Conservation (phyloP, 495 filamentous ascomycete genomes). For the Trypethelium eluteriae region DNA sequence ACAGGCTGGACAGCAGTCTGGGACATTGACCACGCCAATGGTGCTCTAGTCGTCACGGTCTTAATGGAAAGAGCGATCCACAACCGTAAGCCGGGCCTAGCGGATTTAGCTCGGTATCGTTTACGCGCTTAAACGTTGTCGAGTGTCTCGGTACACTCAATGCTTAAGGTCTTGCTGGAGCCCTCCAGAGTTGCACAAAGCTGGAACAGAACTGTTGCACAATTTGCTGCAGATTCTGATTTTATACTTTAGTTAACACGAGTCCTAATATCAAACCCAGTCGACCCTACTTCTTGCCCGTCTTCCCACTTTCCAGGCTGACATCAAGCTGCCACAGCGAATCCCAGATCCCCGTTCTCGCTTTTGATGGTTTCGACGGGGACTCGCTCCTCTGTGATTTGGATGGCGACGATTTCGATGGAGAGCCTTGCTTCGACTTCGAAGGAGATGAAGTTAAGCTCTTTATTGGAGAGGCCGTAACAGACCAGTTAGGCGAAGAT, state of each 20-base stretch:
- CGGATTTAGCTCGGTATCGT: too few relatives aligned
- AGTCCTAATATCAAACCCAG: background rate
- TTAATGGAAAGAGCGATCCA: too few relatives aligned
- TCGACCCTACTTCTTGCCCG: background rate
- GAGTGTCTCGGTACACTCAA: too few relatives aligned
- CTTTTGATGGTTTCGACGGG: slow-evolving; percentile 14
- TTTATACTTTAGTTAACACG: background rate
- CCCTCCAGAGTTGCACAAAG: too few relatives aligned
- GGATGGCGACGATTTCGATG: slow-evolving; percentile 15
- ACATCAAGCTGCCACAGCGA: slow-evolving; percentile 32
- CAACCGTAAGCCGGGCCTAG: too few relatives aligned
- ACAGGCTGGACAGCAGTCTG: too few relatives aligned
- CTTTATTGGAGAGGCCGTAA: slow-evolving; percentile 5
- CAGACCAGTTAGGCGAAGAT: slow-evolving; percentile 9
- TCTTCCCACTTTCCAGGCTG: slow-evolving; percentile 29
- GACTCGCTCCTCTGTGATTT: slow-evolving; percentile 7
- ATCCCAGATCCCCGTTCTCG: slow-evolving; percentile 28
- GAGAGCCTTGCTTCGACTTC: slow-evolving; percentile 12
- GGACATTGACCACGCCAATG: too few relatives aligned
- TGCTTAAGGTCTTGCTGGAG: too few relatives aligned
- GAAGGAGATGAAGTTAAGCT: background rate
- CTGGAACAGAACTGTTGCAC: too few relatives aligned
- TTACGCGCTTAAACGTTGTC: too few relatives aligned
- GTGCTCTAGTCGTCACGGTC: too few relatives aligned
- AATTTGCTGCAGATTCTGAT: too few relatives aligned